Conservation (phyloP, 2,329 filamentous ascomycete species). For the Gaeumannomyces sp. region DNA sequence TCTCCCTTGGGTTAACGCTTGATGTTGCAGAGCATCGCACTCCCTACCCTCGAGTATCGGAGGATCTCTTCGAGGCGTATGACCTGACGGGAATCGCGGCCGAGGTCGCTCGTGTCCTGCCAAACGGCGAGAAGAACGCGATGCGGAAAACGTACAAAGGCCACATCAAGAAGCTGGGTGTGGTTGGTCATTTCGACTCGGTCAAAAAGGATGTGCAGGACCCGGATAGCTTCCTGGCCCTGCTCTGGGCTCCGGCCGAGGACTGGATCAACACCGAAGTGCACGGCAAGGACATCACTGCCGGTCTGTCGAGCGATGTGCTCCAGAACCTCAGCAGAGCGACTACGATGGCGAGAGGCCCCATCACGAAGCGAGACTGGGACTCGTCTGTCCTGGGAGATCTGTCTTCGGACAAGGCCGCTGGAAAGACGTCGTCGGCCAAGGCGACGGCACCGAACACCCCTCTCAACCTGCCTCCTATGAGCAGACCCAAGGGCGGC, state of each 20-base stretch:
- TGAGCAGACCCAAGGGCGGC: slow-evolving; percentile 32
- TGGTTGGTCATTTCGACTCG: slow-evolving; percentile 56
- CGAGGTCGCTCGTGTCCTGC: slow-evolving; percentile 56
- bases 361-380: slow-evolving; percentile 49
- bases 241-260: slow-evolving; percentile 47
- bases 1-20: slow-evolving; percentile 35
- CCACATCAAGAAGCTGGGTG: slow-evolving; percentile 57
- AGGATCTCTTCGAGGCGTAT: slow-evolving; percentile 56
- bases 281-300: slow-evolving; percentile 47
- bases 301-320: slow-evolving; percentile 42
- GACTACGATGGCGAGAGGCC: slow-evolving; percentile 51
- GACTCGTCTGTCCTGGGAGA: slow-evolving; percentile 55
- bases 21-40: slow-evolving; percentile 40
- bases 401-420: slow-evolving; percentile 35
- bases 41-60: slow-evolving; percentile 41
- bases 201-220: slow-evolving; percentile 48
- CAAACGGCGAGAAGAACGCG: slow-evolving; percentile 61
- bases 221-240: slow-evolving; percentile 44
- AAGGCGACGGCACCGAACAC: slow-evolving; percentile 49
- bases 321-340: slow-evolving; percentile 42
- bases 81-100: slow-evolving; percentile 49
- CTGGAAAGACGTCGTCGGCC: slow-evolving; percentile 34
- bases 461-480: slow-evolving; percentile 31
- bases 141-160: slow-evolving; percentile 64
- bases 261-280: slow-evolving; percentile 51